Evolutionary conservation across 2,329 filamentous ascomycete species (phyloP), one percentile per base, ranked within the genome.

Genomic region (Sarocladium strictum): DNA sequence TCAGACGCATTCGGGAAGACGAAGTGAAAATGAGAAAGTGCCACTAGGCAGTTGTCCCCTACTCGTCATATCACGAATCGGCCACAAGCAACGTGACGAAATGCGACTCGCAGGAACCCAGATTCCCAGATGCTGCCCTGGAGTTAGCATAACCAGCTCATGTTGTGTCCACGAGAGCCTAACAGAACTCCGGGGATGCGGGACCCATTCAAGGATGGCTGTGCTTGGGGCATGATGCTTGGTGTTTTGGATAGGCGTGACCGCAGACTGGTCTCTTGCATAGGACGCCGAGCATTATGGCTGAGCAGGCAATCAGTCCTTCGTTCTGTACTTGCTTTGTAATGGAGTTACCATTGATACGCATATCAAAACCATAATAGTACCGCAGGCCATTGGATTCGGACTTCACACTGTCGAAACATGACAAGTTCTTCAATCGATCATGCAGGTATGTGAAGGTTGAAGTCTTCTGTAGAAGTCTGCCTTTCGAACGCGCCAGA

Each of bases 301-400:
- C n/a, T n/a, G 47, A 35, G 17, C 29, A 35, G 47, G 47, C 47
- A n/a, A 51, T 35, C 47, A 51, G 47, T 29, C 47, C 15, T 19
- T 24, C 21, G 15, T 21, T 24, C 11, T 33, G 47, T 14, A n/a
- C 26, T 35, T 33, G 29, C 43, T 51, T 51, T 35, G n/a, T 15
- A n/a, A 11, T 27, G 43, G 24, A 3, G 7, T 3, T 47, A 27
- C 3, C 21, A 47, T n/a, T n/a, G n/a, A n/a, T n/a, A n/a, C n/a
- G n/a, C n/a, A n/a, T n/a, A n/a, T n/a, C n/a, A n/a, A n/a, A n/a
- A n/a, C n/a, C n/a, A 38, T n/a, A 38, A n/a, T 38, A 15, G 12
- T 38, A 38, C n/a, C 6, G 35, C n/a, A 15, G 6, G n/a, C n/a
- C n/a, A 38, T 33, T 33, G 9, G 32, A 33, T 33, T 15, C 32